phyloP scores from a whole-genome alignment of 2,329 filamentous ascomycete genomes.

The Dothistroma septosporum region DNA sequence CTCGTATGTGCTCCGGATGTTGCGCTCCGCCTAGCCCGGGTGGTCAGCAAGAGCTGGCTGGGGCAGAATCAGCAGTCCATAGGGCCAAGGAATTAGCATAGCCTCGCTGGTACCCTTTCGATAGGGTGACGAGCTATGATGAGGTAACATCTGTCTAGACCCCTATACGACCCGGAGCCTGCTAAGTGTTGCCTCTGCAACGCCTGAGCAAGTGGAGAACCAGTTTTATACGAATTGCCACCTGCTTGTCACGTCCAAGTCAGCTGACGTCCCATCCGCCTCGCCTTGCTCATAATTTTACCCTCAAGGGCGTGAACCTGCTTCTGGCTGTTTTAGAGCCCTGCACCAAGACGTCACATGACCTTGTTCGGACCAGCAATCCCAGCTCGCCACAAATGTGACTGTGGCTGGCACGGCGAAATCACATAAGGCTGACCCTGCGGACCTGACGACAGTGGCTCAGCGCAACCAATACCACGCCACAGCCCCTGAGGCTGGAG shows the following conservation, averaged over 20 bases:
- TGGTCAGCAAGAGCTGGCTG: neutral
- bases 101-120: neutral
- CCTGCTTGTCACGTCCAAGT: neutral
- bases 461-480: neutral
- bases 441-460: neutral
- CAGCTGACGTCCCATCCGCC: neutral
- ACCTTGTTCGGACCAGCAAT: neutral
- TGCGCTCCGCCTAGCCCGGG: neutral
- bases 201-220: neutral
- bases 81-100: neutral
- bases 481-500: neutral
- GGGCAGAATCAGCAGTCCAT: neutral
- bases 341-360: no score
- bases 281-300: neutral
- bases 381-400: neutral
- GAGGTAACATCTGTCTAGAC: neutral
- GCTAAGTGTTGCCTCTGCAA: neutral
- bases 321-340: constrained; percentile 4
- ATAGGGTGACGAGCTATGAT: neutral
- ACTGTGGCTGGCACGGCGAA: neutral
- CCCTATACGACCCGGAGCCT: neutral
- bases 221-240: neutral
- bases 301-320: neutral
- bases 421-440: neutral
- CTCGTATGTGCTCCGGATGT: neutral